These are phyloP conservation scores for Coniferiporia sulphurascens DNA, from an alignment of 1,284 basidiomycete genomes.

Conservation along the genomic window DNA sequence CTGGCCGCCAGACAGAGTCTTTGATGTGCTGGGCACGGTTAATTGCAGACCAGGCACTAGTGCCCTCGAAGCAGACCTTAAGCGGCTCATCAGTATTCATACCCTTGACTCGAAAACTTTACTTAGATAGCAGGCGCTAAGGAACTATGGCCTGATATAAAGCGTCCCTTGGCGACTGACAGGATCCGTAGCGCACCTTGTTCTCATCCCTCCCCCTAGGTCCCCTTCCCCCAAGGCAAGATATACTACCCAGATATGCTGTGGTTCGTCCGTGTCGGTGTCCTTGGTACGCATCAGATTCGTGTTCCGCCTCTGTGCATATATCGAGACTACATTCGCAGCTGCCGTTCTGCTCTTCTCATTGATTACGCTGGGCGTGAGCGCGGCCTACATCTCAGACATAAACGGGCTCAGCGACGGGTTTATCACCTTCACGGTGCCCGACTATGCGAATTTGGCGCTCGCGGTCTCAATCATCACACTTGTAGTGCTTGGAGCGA, in stretches of 20 bases:
- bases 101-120: too few relatives aligned
- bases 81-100: too few relatives aligned
- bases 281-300: conserved; percentile 10
- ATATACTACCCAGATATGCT: not conserved
- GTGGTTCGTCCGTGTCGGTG: conserved; percentile 7
- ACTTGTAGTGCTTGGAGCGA: conserved; percentile 10
- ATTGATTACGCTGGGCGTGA: conserved; percentile 16
- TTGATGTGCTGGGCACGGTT: too few relatives aligned
- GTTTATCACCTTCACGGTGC: not conserved
- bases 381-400: conserved; percentile 9
- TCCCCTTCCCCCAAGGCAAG: not conserved
- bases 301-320: not conserved
- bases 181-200: not conserved
- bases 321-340: not conserved
- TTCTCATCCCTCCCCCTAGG: not conserved
- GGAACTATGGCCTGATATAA: too few relatives aligned
- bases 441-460: conserved; percentile 6
- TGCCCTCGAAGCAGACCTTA: too few relatives aligned
- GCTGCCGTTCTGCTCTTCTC: conserved; percentile 17
- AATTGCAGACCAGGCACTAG: too few relatives aligned
- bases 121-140: too few relatives aligned
- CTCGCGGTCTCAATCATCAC: conserved; percentile 19
- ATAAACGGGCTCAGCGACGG: not conserved
- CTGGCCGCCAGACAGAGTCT: too few relatives aligned
- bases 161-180: too few relatives aligned